A percentile compares a stretch with the other conserved stretches of the same genome.
Conservation (phyloP, 768 basidiomycete genomes). For the Astraeus odoratus region DNA sequence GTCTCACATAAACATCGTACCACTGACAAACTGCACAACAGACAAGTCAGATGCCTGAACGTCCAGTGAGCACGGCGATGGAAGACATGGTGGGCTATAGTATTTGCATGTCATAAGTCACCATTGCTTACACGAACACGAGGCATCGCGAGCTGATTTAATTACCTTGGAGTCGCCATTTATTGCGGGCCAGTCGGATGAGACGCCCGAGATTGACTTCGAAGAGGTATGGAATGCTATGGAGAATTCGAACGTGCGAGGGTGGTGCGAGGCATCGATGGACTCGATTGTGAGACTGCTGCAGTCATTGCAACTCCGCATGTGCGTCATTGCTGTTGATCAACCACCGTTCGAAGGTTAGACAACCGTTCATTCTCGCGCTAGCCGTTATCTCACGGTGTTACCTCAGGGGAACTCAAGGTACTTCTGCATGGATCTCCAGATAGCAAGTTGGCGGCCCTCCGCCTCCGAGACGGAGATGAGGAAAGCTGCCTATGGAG, state of each 20-base stretch:
- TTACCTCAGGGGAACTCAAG: slow-evolving; percentile 55
- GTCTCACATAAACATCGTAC: neutral
- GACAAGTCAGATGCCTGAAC: slow-evolving; percentile 3
- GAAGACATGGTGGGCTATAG: slow-evolving; percentile 16
- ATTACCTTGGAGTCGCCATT: slow-evolving; percentile 74
- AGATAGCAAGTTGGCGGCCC: slow-evolving; percentile 25
- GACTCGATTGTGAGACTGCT: slow-evolving; percentile 49
- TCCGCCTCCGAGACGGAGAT: slow-evolving; percentile 57
- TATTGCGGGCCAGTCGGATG: slow-evolving; percentile 36
- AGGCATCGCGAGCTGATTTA: slow-evolving; percentile 45
- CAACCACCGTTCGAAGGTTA: slow-evolving; percentile 55
- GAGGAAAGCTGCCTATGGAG: slow-evolving; percentile 73
- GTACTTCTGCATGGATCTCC: slow-evolving; percentile 36
- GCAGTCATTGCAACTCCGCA: slow-evolving; percentile 37
- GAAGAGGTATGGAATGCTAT: slow-evolving; percentile 50
- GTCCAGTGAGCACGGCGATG: neutral
- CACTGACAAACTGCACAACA: slow-evolving; percentile 8
- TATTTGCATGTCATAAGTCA: neutral
- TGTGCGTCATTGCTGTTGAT: slow-evolving; percentile 49
- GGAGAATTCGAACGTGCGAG: slow-evolving; percentile 41
- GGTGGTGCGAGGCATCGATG: slow-evolving; percentile 60
- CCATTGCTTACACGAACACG: slow-evolving; percentile 10
- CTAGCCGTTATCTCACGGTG: slow-evolving; percentile 4
- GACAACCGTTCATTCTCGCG: slow-evolving; percentile 9
- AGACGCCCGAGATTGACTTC: slow-evolving; percentile 36